Base-by-base conservation (phyloP, 345 rosid species). In the Camelina hispida region DNA sequence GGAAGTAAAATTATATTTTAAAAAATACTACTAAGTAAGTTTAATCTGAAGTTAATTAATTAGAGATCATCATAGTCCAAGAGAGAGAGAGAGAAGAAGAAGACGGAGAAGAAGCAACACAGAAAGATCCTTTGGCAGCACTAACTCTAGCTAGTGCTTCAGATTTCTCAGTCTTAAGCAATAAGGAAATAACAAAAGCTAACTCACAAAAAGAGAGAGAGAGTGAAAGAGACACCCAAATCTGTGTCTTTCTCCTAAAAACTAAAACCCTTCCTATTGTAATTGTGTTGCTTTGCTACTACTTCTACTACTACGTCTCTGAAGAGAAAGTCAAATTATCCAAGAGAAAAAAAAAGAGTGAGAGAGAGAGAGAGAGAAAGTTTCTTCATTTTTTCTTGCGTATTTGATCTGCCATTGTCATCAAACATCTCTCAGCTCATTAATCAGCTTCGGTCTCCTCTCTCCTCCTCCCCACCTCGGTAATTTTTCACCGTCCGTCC, bases 331-430 rank as follows among this genome's bases (percentile, higher is more conserved):
- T 68, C 69, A 68, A 68, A 51, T 42, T 10, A 38, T 51, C 38
- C 9, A 44, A 66, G 59, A 66, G 16, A 69, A 23, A 69, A 25
- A 25, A n/a, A 20, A 43, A 65, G 57, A 66, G n/a, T 60, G 16
- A 62, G 54, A 66, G 59, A 66, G 13, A 62, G 13, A 69, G 13
- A 62, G 61, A 66, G 59, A 66, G 9, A 68, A 23, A 69, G 66
- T 22, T 70, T 52, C 53, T 62, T 77, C 69, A 11, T 20, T 0
- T 62, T 28, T 28, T 4, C 3, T 28, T 9, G 38, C 23, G 58
- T 23, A 66, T 47, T 28, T 77, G 76, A 71, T 77, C 80, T 71
- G 68, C 61, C 80, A 77, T 77, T 77, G 76, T 10, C 40, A 18
- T 65, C 20, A 47, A 46, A 74, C 28, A 22, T 44, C 56, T 65